phyloP scores from a whole-genome alignment of 805 yeast species.

The Schizosaccharomyces octosporus region DNA sequence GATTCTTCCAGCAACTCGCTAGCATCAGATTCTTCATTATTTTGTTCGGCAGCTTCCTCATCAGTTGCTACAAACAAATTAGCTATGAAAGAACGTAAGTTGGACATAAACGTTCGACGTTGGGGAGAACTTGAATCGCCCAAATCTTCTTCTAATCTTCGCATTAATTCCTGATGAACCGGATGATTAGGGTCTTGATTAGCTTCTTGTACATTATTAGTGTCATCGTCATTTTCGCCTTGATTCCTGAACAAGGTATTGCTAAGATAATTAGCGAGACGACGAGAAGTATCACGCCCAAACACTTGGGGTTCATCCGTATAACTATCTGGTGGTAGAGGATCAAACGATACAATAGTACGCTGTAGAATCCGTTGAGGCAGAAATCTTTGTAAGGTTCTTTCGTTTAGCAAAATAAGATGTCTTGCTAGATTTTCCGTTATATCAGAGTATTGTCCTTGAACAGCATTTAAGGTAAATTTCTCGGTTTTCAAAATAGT shows the following conservation, averaged over 20 bases:
- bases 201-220: too few relatives aligned
- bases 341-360: not conserved
- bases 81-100: too few relatives aligned
- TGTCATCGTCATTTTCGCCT: not conserved
- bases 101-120: too few relatives aligned
- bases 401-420: slow-evolving; percentile 10
- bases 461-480: not conserved
- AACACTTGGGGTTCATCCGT: not conserved
- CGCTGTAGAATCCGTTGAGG: slow-evolving; percentile 4
- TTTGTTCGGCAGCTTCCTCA: too few relatives aligned
- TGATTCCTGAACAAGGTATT: not conserved
- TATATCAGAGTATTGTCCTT: slow-evolving; percentile 4
- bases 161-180: too few relatives aligned
- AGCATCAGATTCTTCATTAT: too few relatives aligned
- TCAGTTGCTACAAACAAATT: too few relatives aligned
- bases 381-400: slow-evolving; percentile 6
- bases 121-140: too few relatives aligned
- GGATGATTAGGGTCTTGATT: too few relatives aligned
- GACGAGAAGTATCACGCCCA: not conserved
- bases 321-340: not conserved
- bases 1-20: too few relatives aligned
- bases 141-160: too few relatives aligned
- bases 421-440: slow-evolving; percentile 9
- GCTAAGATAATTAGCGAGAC: not conserved
- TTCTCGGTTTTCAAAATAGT: not conserved